phyloP scores from a whole-genome alignment of 371 early-diverging fungal species.

The Mucor plumbeus region DNA sequence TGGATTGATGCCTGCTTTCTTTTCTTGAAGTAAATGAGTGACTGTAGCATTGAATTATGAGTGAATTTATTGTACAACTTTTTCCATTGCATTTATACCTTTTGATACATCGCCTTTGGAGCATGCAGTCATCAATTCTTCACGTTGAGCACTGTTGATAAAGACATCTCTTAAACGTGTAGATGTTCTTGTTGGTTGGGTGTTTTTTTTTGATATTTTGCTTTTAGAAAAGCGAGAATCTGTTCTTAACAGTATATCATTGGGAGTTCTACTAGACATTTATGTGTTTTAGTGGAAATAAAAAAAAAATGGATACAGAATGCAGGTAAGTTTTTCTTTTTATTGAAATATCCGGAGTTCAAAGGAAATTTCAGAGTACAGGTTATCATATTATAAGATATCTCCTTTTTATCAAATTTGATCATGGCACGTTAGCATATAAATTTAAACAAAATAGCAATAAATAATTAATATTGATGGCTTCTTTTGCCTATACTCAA shows the following conservation, averaged over 20 bases:
- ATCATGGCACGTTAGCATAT: not conserved
- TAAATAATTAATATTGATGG: too few species aligned
- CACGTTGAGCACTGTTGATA: constrained; percentile 40
- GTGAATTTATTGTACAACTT: not conserved
- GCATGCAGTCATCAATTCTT: constrained; percentile 49
- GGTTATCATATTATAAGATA: not conserved
- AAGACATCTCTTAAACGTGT: constrained; percentile 40
- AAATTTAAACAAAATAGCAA: too few species aligned
- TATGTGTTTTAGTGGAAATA: not conserved
- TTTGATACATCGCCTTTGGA: constrained; percentile 42
- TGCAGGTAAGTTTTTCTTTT: not conserved
- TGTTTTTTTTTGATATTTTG: constrained; percentile 10
- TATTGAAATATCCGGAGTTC: not conserved
- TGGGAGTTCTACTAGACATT: constrained; percentile 34
- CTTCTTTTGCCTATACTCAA: not conserved
- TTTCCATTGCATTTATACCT: constrained; percentile 29
- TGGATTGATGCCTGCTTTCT: constrained; percentile 38
- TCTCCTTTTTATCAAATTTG: not conserved
- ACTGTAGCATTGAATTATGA: constrained; percentile 22
- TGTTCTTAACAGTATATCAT: constrained; percentile 14
- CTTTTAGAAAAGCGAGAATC: not conserved
- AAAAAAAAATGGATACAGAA: not conserved
- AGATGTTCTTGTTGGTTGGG: constrained; percentile 11
- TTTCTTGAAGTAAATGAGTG: constrained; percentile 31
- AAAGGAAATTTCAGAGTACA: not conserved